Evolutionary conservation across 2,329 filamentous ascomycete genomes (phyloP).

Genomic region (Camillea tinctor): DNA sequence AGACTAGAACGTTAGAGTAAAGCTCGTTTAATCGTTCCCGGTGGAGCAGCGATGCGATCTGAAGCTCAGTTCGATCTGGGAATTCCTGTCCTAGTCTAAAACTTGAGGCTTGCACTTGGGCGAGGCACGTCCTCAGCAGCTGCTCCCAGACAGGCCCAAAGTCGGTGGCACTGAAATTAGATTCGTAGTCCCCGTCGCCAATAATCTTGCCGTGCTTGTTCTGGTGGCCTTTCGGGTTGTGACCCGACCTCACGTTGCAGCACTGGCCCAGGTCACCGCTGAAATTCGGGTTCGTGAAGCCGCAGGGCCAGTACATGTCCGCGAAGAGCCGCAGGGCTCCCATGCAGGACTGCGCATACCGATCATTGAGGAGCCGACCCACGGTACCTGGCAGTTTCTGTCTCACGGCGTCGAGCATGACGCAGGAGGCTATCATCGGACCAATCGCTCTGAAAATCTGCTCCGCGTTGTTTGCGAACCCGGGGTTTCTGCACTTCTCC

Average conservation of each 20-base stretch:
- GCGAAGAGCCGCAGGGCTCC: slow-evolving; percentile 32
- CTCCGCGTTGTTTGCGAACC: slow-evolving; percentile 23
- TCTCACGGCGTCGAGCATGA: slow-evolving; percentile 34
- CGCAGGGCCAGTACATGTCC: slow-evolving; percentile 33
- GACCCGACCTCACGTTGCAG: slow-evolving; percentile 32
- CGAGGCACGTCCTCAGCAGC: slow-evolving; percentile 27
- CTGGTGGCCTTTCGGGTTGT: slow-evolving; percentile 35
- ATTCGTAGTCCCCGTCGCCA: slow-evolving; percentile 33
- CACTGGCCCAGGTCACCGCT: slow-evolving; percentile 29
- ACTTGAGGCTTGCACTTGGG: slow-evolving; percentile 28
- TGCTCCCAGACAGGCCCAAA: slow-evolving; percentile 30
- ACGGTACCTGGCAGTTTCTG: slow-evolving; percentile 33
- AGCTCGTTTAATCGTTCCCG: slow-evolving; percentile 32
- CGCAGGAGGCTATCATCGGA: slow-evolving; percentile 33
- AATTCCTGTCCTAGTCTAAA: slow-evolving; percentile 30
- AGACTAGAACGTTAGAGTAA: slow-evolving; percentile 30
- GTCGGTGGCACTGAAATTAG: slow-evolving; percentile 22
- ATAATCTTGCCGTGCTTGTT: slow-evolving; percentile 34
- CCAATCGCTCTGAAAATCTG: slow-evolving; percentile 32
- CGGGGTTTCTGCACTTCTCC: slow-evolving; percentile 17
- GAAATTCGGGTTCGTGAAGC: slow-evolving; percentile 23
- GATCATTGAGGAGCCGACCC: slow-evolving; percentile 31
- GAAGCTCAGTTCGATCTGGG: slow-evolving; percentile 28
- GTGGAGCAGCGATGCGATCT: slow-evolving; percentile 30
- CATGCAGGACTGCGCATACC: slow-evolving; percentile 30